phyloP scores from a whole-genome alignment of 2,329 filamentous ascomycete genomes.

The Colletotrichum navitas region DNA sequence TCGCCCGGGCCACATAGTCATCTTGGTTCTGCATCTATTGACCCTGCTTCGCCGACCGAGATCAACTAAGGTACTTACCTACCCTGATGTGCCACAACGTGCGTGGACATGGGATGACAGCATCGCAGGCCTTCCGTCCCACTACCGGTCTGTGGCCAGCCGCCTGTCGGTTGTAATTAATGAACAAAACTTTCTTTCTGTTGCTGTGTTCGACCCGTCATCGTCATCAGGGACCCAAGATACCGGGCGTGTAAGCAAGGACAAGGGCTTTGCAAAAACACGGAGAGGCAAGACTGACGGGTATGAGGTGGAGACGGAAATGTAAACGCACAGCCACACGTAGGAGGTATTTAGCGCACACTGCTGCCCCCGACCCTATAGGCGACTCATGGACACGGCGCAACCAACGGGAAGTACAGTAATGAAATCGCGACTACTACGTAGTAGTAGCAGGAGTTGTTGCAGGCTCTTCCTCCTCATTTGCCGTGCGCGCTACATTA shows the following conservation, averaged over 20 bases:
- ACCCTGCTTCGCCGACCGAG: slow-evolving; percentile 1
- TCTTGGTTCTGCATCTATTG: neutral
- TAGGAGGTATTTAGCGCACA: neutral
- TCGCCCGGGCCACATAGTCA: neutral
- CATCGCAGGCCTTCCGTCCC: neutral
- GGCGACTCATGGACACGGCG: neutral
- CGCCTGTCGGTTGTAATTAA: neutral
- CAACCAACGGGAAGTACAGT: slow-evolving; percentile 4
- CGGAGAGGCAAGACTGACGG: neutral
- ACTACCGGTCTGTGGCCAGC: neutral
- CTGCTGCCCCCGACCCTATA: neutral
- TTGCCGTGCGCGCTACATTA: slow-evolving; percentile 11
- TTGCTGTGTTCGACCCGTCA: neutral
- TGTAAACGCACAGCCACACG: neutral
- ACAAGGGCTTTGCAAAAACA: slow-evolving; percentile 6
- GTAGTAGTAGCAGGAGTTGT: neutral
- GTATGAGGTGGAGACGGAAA: neutral
- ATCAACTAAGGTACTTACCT: neutral
- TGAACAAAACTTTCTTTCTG: neutral
- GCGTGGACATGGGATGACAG: neutral
- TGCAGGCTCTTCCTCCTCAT: neutral
- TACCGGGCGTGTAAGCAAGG: slow-evolving; percentile 1
- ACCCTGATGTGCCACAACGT: neutral
- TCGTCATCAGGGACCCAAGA: slow-evolving; percentile 15
- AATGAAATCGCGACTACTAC: neutral